These are phyloP conservation scores for Pachysolen tannophilus DNA, from an alignment of 805 yeast genomes.

Conservation along the genomic window DNA sequence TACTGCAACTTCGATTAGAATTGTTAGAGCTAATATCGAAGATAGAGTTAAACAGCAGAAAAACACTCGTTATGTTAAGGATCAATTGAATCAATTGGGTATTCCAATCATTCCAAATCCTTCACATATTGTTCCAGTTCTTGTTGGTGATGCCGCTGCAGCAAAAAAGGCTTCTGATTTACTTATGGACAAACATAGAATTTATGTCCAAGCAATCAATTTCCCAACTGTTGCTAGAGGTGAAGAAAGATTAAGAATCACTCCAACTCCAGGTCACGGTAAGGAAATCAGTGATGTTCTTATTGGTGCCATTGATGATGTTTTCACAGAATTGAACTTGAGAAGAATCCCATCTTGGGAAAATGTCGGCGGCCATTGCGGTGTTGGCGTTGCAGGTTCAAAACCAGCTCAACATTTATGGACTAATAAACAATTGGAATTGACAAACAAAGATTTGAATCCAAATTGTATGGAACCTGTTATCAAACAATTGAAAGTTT, in stretches of 20 bases:
- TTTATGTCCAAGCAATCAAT: constrained; percentile 97
- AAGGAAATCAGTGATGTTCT: constrained; percentile 68
- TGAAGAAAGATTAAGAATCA: constrained; percentile 89
- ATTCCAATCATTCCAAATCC: constrained; percentile 98
- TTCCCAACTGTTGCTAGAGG: constrained; percentile 98
- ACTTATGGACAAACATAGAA: constrained; percentile 73
- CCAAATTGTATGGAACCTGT: constrained; percentile 59
- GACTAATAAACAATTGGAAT: constrained; percentile 73
- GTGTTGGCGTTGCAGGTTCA: constrained; percentile 60
- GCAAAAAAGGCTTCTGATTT: constrained; percentile 90
- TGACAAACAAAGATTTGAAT: constrained; percentile 57
- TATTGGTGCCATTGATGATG: constrained; percentile 70
- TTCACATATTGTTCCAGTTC: constrained; percentile 91
- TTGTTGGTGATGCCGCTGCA: constrained; percentile 88
- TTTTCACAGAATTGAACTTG: constrained; percentile 67
- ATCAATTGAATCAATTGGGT: constrained; percentile 57
- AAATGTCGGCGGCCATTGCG: constrained; percentile 78
- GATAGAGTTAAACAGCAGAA: constrained; percentile 81
- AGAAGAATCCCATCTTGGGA: constrained; percentile 76
- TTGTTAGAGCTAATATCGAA: constrained; percentile 67
- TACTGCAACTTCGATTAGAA: constrained; percentile 77
- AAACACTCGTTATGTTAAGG: constrained; percentile 79
- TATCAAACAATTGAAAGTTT: constrained; percentile 55
- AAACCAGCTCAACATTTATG: constrained; percentile 60
- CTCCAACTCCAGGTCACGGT: constrained; percentile 98